These are phyloP conservation scores for Glycine latifolia DNA, from an alignment of 306 rosid genomes.

Conservation along the genomic window DNA sequence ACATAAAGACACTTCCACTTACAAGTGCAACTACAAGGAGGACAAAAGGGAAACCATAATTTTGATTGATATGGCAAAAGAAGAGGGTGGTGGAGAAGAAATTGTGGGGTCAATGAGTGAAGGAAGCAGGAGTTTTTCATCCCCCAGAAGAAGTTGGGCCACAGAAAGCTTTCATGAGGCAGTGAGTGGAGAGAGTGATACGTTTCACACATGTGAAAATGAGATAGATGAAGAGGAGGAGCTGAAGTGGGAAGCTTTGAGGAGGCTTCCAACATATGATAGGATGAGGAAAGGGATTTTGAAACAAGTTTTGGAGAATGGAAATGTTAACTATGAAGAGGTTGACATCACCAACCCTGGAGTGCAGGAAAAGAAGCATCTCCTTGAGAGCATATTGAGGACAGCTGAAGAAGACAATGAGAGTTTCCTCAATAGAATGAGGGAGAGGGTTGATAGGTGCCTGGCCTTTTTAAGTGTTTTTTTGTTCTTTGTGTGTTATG, in stretches of 20 bases:
- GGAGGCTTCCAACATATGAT: slow-evolving; percentile 85
- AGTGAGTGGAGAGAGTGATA: background rate
- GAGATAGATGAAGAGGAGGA: slow-evolving; percentile 73
- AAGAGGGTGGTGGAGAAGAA: slow-evolving; percentile 34
- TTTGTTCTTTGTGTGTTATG: background rate
- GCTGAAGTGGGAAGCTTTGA: slow-evolving; percentile 77
- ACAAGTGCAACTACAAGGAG: no score
- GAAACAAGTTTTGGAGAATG: slow-evolving; percentile 64
- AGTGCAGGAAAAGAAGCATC: slow-evolving; percentile 58
- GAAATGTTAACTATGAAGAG: slow-evolving; percentile 60
- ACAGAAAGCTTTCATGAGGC: slow-evolving; percentile 40
- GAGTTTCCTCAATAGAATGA: slow-evolving; percentile 60
- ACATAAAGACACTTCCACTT: background rate
- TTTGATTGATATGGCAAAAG: slow-evolving; percentile 39
- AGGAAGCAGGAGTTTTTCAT: slow-evolving; percentile 34
- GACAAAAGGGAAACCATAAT: background rate
- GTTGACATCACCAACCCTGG: slow-evolving; percentile 73
- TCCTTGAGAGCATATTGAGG: slow-evolving; percentile 65
- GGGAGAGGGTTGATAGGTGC: slow-evolving; percentile 56
- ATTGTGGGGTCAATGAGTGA: slow-evolving; percentile 44
- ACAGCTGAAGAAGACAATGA: slow-evolving; percentile 77
- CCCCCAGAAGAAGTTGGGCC: slow-evolving; percentile 43
- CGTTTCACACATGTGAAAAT: slow-evolving; percentile 48
- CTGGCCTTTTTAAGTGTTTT: background rate
- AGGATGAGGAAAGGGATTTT: slow-evolving; percentile 68